These are phyloP conservation scores for Acanthamoeba healyi DNA, from an alignment of 208 protist genomes.

Conservation along the genomic window DNA sequence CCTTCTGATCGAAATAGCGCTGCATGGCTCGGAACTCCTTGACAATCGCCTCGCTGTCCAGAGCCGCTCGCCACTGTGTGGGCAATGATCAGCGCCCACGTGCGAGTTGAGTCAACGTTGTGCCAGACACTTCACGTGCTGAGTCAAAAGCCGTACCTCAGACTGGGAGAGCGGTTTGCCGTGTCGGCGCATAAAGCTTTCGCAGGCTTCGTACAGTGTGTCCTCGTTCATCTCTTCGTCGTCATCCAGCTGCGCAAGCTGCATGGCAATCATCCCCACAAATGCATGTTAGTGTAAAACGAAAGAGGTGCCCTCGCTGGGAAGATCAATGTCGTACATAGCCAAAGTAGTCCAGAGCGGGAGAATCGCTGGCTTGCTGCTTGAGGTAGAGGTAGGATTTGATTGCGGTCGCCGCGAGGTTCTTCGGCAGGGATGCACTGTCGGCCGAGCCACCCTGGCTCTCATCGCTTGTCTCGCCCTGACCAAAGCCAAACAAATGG, in stretches of 20 bases:
- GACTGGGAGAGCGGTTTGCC: neutral
- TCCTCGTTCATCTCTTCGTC: neutral
- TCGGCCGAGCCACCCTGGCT: neutral
- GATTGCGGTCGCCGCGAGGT: neutral
- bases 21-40: neutral
- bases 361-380: neutral
- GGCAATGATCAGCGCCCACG: too few relatives aligned
- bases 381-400: slow-evolving; percentile 25
- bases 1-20: slow-evolving; percentile 34
- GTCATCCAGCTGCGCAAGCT: too few relatives aligned
- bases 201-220: neutral
- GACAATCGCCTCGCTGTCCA: neutral
- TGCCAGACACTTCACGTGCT: too few relatives aligned
- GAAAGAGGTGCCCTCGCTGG: too few relatives aligned
- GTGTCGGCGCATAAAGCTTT: neutral
- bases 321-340: too few relatives aligned
- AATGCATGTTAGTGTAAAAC: too few relatives aligned
- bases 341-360: neutral
- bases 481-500: neutral
- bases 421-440: neutral
- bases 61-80: neutral
- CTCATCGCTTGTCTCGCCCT: neutral
- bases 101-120: too few relatives aligned
- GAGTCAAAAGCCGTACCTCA: too few relatives aligned
- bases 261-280: too few relatives aligned